A percentile compares a stretch with the other conserved stretches of the same genome.
phyloP scores from a whole-genome alignment of 1,284 basidiomycete species.

The Tylopilus sp. region DNA sequence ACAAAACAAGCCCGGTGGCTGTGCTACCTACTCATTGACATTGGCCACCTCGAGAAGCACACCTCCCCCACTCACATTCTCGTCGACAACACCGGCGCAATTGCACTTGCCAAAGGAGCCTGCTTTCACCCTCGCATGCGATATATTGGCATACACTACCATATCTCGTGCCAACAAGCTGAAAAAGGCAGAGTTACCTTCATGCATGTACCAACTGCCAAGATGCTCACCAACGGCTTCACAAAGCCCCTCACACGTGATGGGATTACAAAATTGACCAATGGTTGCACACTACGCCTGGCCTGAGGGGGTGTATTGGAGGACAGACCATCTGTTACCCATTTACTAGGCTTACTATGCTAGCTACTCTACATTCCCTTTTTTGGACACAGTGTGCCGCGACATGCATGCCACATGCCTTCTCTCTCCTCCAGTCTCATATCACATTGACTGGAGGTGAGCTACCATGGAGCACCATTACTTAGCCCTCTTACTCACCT shows the following conservation, averaged over 20 bases:
- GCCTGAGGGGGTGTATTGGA: too few relatives aligned
- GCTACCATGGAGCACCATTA: too few relatives aligned
- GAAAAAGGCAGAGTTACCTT: too few relatives aligned
- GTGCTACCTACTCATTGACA: too few relatives aligned
- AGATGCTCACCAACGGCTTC: not conserved
- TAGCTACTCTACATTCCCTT: too few relatives aligned
- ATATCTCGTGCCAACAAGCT: not conserved
- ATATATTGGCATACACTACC: not conserved
- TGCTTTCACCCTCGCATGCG: not conserved
- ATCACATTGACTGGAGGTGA: not conserved
- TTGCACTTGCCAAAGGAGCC: not conserved
- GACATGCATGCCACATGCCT: not conserved
- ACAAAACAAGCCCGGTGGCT: too few relatives aligned
- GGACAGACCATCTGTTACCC: too few relatives aligned
- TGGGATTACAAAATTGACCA: too few relatives aligned
- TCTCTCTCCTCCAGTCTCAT: not conserved
- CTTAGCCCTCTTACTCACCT: too few relatives aligned
- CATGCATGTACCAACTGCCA: not conserved
- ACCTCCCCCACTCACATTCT: not conserved
- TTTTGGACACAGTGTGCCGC: too few relatives aligned
- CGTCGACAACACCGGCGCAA: not conserved
- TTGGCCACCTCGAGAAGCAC: not conserved
- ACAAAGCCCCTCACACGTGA: not conserved
- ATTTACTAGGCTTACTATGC: too few relatives aligned
- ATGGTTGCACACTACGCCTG: too few relatives aligned